phyloP scores from a whole-genome alignment of 345 rosid species.

The Raphanus sativus region DNA sequence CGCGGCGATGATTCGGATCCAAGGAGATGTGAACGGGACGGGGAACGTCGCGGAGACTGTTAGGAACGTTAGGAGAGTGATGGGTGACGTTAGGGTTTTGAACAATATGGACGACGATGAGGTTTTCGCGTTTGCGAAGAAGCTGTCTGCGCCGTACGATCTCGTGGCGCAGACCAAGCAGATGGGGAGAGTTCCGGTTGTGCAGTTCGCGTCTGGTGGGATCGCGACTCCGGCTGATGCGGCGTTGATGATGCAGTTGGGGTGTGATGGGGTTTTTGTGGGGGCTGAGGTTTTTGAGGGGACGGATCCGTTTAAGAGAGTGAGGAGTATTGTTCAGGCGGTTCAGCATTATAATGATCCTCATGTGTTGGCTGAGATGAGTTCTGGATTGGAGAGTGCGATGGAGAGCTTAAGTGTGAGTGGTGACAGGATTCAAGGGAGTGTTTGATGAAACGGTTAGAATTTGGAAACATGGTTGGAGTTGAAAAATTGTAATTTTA shows the following conservation, averaged over 20 bases:
- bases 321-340: slow-evolving; percentile 56
- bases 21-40: slow-evolving; percentile 38
- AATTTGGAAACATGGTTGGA: slow-evolving; percentile 1
- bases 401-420: slow-evolving; percentile 32
- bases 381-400: slow-evolving; percentile 43
- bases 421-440: slow-evolving; percentile 35
- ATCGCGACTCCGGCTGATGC: neutral
- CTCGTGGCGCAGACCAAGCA: neutral
- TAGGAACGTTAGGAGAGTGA: slow-evolving; percentile 51
- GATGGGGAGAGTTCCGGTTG: neutral
- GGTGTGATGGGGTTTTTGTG: slow-evolving; percentile 64
- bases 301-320: slow-evolving; percentile 49
- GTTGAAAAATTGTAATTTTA: slow-evolving; percentile 2
- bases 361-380: slow-evolving; percentile 52
- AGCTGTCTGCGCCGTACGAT: neutral
- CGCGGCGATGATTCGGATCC: slow-evolving; percentile 50
- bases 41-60: slow-evolving; percentile 44
- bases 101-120: slow-evolving; percentile 54
- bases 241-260: slow-evolving; percentile 56
- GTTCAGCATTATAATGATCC: slow-evolving; percentile 65
- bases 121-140: slow-evolving; percentile 54
- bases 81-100: slow-evolving; percentile 46
- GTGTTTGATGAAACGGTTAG: neutral
- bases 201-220: neutral
- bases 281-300: slow-evolving; percentile 50